Percentiles rank a stretch among this genome's conserved stretches.
Conservation (phyloP, 495 filamentous ascomycete species). For the Podospora anserina region DNA sequence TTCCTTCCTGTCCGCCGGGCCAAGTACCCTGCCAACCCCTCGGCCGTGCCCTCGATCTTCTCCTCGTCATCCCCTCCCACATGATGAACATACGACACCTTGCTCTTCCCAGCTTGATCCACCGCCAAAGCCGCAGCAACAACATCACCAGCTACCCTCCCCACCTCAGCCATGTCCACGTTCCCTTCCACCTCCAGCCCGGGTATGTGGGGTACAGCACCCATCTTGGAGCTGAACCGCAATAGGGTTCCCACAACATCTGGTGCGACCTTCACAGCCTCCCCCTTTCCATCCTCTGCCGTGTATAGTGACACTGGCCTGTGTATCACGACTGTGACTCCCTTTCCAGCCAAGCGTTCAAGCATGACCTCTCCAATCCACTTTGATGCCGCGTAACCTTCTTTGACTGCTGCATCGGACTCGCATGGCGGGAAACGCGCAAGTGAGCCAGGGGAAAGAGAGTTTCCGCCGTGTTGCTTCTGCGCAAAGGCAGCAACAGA, state of each 20-base stretch:
- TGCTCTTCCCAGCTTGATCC: neutral
- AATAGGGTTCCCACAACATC: neutral
- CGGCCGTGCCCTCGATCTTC: neutral
- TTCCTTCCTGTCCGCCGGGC: neutral
- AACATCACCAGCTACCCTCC: neutral
- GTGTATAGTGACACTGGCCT: neutral
- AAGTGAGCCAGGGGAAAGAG: neutral
- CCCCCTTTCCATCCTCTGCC: neutral
- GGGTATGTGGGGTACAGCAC: neutral
- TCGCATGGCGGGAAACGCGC: neutral
- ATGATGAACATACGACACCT: neutral
- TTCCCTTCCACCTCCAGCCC: neutral
- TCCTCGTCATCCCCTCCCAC: neutral
- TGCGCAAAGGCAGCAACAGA: neutral
- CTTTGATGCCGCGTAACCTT: neutral
- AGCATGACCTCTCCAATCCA: neutral
- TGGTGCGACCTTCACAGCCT: neutral
- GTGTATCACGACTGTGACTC: neutral
- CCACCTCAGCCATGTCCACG: neutral
- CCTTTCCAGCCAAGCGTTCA: neutral
- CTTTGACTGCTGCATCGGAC: neutral
- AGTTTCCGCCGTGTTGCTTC: neutral
- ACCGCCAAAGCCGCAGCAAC: neutral
- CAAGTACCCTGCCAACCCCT: neutral
- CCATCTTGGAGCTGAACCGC: neutral